Conservation (phyloP, 805 yeast genomes). For the Candida boleticola region DNA sequence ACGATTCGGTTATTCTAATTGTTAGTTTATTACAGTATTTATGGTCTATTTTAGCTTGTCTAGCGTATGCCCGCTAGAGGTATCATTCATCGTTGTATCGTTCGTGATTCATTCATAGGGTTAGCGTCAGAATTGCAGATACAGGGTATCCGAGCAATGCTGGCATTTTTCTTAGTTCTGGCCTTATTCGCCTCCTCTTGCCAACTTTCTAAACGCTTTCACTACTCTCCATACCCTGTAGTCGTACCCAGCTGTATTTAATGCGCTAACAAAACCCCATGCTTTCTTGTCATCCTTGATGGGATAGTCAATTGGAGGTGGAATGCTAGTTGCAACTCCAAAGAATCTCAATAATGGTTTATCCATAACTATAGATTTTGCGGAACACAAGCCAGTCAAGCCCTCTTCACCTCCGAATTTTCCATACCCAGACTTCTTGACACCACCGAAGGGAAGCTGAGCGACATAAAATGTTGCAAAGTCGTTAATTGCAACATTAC, state of each 20-base stretch:
- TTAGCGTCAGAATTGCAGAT: no score
- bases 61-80: no score
- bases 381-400: slow-evolving; percentile 79
- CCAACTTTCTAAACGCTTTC: slow-evolving; percentile 37
- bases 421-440: slow-evolving; percentile 91
- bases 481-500: slow-evolving; percentile 95
- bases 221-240: slow-evolving; percentile 64
- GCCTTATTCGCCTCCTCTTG: slow-evolving; percentile 25
- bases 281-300: slow-evolving; percentile 77
- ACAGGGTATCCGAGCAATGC: no score
- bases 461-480: slow-evolving; percentile 96
- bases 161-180: no score
- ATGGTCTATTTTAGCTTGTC: no score
- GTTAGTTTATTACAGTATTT: no score
- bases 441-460: slow-evolving; percentile 97
- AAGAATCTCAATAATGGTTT: slow-evolving; percentile 57
- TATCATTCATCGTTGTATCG: no score
- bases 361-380: slow-evolving; percentile 87
- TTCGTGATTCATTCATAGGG: no score
- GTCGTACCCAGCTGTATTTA: slow-evolving; percentile 84
- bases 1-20: no score
- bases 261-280: slow-evolving; percentile 80
- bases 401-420: slow-evolving; percentile 99
- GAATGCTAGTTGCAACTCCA: slow-evolving; percentile 74
- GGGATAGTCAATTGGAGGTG: slow-evolving; percentile 90